Evolutionary conservation across 2,329 filamentous ascomycete genomes (phyloP), one percentile per base, ranked within the genome.

Genomic region (Ophiostoma sp.): DNA sequence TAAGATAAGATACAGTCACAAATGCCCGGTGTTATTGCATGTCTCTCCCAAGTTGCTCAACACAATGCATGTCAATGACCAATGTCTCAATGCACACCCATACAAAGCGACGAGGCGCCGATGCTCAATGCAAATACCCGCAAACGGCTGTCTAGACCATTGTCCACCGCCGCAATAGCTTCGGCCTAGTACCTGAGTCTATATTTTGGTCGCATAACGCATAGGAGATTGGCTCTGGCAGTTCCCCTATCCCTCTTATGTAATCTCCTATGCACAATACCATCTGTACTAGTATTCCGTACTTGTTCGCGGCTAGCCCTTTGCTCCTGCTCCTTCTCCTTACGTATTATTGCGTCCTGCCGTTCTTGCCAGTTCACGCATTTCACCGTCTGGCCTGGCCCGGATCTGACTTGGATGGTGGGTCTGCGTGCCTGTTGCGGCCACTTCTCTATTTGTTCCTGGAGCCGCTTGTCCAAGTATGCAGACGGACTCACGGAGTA

Each of bases 401-500:
- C 14, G 27, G 38, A 60, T 60, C 55, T 55, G n/a, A 60, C 55
- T 60, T 16, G 55, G 55, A 60, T 60, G 18, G 42, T 64, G 41
- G 41, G 41, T 44, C 63, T n/a, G n/a, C n/a, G 41, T 45, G 63
- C 41, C 63, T 64, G 18, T 64, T 45, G 40, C 52, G 41, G 49
- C 27, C 18, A 44, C 52, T 44, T 49, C 44, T 11, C 27, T 27
- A 27, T 38, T 14, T 60, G 52, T 66, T 27, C 42, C 47, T 49
- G 55, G 52, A 55, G 40, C 38, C 66, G n/a, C 45, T 55, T 40
- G 62, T 42, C 55, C 60, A 67, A 62, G 72, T 74, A 58, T 38
- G 55, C 27, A 60, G 38, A 40, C 27, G 27, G 27, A 58, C 8
- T 38, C n/a, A 58, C 69, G 72, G 14, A 49, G 45, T 49, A 49